Conservation (phyloP, 371 early-diverging fungal species). For the Blakeslea trispora region DNA sequence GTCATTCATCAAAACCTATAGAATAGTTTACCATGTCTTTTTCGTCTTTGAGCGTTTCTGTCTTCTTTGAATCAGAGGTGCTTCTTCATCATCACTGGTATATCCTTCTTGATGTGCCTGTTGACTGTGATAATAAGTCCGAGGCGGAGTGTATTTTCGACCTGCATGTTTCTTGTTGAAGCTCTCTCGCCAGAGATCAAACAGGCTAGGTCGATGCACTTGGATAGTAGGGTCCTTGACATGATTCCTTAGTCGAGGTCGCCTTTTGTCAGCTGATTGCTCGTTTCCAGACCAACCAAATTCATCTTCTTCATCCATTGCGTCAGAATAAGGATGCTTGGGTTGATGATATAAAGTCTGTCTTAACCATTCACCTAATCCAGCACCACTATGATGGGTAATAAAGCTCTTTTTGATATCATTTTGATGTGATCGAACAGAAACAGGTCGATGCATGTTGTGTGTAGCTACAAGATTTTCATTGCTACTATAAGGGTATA, state of each 20-base stretch:
- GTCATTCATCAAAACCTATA: too few species aligned
- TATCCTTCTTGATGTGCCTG: slow-evolving; percentile 35
- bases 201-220: slow-evolving; percentile 7
- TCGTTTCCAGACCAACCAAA: slow-evolving; percentile 11
- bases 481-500: slow-evolving; percentile 43
- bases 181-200: slow-evolving; percentile 17
- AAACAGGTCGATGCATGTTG: slow-evolving; percentile 24
- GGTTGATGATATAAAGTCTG: slow-evolving; percentile 5
- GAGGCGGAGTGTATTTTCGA: too few species aligned
- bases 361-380: slow-evolving; percentile 18
- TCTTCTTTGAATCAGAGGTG: slow-evolving; percentile 28
- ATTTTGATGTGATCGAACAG: slow-evolving; percentile 22
- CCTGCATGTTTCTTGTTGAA: slow-evolving; percentile 7
- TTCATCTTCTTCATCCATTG: slow-evolving; percentile 22
- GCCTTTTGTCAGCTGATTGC: slow-evolving; percentile 7
- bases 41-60: slow-evolving; percentile 9
- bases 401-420: not conserved
- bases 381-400: not conserved
- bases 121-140: slow-evolving; percentile 13
- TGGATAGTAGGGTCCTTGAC: slow-evolving; percentile 10
- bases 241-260: slow-evolving; percentile 22
- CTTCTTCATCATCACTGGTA: slow-evolving; percentile 47
- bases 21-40: slow-evolving; percentile 12
- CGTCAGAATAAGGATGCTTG: slow-evolving; percentile 7
- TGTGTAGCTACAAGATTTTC: slow-evolving; percentile 11